phyloP scores from a whole-genome alignment of 768 basidiomycete species.

The Sarcomyxa edulis region DNA sequence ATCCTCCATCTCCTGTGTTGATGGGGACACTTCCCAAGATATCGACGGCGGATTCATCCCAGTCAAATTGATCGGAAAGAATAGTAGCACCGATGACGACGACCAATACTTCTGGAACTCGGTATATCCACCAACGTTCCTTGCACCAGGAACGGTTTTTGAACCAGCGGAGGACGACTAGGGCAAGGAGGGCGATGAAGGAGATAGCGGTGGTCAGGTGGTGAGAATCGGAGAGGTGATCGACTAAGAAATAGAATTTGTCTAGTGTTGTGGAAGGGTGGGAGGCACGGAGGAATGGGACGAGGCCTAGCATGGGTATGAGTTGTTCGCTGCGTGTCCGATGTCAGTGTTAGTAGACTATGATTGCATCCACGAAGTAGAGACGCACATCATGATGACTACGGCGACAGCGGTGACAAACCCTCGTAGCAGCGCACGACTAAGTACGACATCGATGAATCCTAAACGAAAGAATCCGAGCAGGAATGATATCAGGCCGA shows the following conservation, averaged over 20 bases:
- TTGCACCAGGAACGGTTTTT: slow-evolving; percentile 58
- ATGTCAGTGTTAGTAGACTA: slow-evolving; percentile 4
- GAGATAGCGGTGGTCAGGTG: slow-evolving; percentile 67
- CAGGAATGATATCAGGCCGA: slow-evolving; percentile 79
- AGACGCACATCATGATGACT: slow-evolving; percentile 77
- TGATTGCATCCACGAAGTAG: neutral
- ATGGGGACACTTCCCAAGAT: slow-evolving; percentile 79
- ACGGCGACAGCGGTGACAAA: slow-evolving; percentile 83
- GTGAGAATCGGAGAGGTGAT: slow-evolving; percentile 57
- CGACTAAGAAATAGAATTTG: slow-evolving; percentile 72
- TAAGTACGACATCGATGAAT: slow-evolving; percentile 91
- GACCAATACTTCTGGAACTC: slow-evolving; percentile 85
- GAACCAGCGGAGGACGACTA: slow-evolving; percentile 57
- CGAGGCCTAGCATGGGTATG: slow-evolving; percentile 86
- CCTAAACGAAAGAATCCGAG: slow-evolving; percentile 87
- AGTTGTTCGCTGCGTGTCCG: slow-evolving; percentile 87
- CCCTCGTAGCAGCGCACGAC: slow-evolving; percentile 81
- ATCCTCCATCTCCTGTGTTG: slow-evolving; percentile 45
- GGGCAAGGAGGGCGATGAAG: slow-evolving; percentile 58
- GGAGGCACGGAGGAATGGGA: slow-evolving; percentile 40
- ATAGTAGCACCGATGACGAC: slow-evolving; percentile 80
- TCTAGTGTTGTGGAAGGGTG: slow-evolving; percentile 68
- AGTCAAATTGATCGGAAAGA: slow-evolving; percentile 59
- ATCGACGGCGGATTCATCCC: slow-evolving; percentile 76
- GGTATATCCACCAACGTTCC: slow-evolving; percentile 66